Evolutionary conservation across 2,329 filamentous ascomycete species (phyloP).

Genomic region (Monilinia fructicola): DNA sequence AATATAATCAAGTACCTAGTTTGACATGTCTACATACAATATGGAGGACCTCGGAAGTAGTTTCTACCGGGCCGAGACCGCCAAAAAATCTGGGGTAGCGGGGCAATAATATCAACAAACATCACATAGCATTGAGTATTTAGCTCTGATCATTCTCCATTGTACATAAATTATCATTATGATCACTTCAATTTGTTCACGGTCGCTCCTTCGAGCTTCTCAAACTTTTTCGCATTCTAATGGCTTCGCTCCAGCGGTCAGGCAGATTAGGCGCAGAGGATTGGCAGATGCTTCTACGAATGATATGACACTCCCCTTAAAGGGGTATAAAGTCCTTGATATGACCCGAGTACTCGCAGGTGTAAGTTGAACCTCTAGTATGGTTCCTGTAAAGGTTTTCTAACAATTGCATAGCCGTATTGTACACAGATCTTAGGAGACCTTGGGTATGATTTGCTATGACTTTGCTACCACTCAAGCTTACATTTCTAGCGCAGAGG

Average conservation of each 20-base stretch:
- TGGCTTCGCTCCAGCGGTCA: constrained; percentile 24
- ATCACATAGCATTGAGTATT: neutral
- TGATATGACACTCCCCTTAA: constrained; percentile 63
- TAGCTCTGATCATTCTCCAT: constrained; percentile 8
- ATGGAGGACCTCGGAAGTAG: neutral
- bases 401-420: constrained; percentile 66
- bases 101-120: constrained; percentile 17
- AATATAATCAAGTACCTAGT: neutral
- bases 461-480: constrained; percentile 14
- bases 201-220: constrained; percentile 31
- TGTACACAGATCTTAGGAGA: constrained; percentile 97
- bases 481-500: constrained; percentile 67
- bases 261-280: constrained; percentile 27
- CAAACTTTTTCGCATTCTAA: constrained; percentile 26
- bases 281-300: constrained; percentile 32
- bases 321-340: constrained; percentile 86
- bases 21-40: no score
- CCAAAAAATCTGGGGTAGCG: constrained; percentile 26
- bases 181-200: constrained; percentile 23
- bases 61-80: constrained; percentile 19
- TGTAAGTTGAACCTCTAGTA: constrained; percentile 53
- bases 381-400: constrained; percentile 6
- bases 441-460: constrained; percentile 65
- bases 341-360: constrained; percentile 96
- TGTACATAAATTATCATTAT: constrained; percentile 25